phyloP scores from a whole-genome alignment of 2,329 filamentous ascomycete species.

The Fusarium pseudonygamai region DNA sequence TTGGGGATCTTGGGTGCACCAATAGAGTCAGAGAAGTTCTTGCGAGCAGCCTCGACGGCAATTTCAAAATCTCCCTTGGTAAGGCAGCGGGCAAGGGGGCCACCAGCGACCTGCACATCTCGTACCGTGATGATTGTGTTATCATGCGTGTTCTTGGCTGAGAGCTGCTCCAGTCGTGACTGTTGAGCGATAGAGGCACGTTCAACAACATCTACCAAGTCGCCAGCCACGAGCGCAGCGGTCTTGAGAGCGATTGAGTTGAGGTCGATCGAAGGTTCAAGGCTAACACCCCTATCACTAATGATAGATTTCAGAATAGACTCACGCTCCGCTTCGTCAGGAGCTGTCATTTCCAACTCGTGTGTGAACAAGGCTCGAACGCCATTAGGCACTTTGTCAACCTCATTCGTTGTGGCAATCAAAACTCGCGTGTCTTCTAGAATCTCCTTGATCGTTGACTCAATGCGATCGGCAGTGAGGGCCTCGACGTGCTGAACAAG shows the following conservation, averaged over 20 bases:
- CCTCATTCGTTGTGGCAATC: slow-evolving; percentile 92
- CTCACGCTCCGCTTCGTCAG: slow-evolving; percentile 91
- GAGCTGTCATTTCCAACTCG: slow-evolving; percentile 91
- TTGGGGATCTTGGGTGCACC: slow-evolving; percentile 98
- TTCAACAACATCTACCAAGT: slow-evolving; percentile 93
- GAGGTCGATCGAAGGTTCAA: slow-evolving; percentile 86
- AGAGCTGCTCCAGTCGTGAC: slow-evolving; percentile 78
- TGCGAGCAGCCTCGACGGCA: slow-evolving; percentile 94
- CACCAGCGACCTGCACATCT: slow-evolving; percentile 90
- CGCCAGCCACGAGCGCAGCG: slow-evolving; percentile 91
- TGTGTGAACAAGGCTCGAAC: slow-evolving; percentile 93
- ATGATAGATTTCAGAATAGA: slow-evolving; percentile 84
- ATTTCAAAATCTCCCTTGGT: slow-evolving; percentile 86
- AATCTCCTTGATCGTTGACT: slow-evolving; percentile 84
- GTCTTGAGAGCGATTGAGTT: slow-evolving; percentile 91
- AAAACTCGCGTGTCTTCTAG: slow-evolving; percentile 82
- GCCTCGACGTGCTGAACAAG: slow-evolving; percentile 92
- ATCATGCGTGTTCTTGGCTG: slow-evolving; percentile 55
- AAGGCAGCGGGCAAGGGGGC: slow-evolving; percentile 79
- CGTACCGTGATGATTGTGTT: slow-evolving; percentile 68
- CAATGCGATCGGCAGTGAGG: slow-evolving; percentile 89
- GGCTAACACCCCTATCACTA: slow-evolving; percentile 76
- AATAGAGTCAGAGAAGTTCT: slow-evolving; percentile 98
- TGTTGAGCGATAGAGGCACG: slow-evolving; percentile 82
- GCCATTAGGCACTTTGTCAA: slow-evolving; percentile 92